phyloP scores from a whole-genome alignment of 345 rosid genomes.

The Corchorus olitorius region DNA sequence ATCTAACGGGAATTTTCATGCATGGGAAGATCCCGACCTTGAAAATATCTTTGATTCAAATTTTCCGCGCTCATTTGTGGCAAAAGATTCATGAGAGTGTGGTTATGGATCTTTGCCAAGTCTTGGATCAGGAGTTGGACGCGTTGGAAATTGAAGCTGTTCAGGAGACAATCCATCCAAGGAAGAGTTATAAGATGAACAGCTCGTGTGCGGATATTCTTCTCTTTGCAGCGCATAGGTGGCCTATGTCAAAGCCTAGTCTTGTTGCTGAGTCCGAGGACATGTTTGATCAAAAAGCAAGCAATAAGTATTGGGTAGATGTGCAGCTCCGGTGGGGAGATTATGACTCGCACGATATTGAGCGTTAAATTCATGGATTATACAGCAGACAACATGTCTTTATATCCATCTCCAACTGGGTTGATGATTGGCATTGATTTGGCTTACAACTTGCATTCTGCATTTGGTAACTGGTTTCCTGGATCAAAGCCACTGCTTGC shows the following conservation, averaged over 20 bases:
- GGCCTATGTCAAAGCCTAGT: constrained; percentile 99
- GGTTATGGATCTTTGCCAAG: constrained; percentile 99
- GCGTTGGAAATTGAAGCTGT: constrained; percentile 99
- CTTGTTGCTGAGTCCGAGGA: constrained; percentile 99
- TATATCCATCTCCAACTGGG: constrained; percentile 99
- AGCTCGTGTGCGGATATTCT: constrained; percentile 99
- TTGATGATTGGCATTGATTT: constrained; percentile 99
- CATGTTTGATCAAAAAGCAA: constrained; percentile 97
- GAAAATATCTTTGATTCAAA: constrained; percentile 96
- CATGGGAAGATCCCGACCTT: constrained; percentile 99
- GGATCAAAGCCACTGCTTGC: constrained; percentile 97
- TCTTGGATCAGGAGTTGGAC: constrained; percentile 96
- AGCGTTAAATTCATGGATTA: constrained; percentile 99
- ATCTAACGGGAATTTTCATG: constrained; percentile 99
- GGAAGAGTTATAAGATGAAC: constrained; percentile 99
- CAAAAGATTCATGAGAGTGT: constrained; percentile 99
- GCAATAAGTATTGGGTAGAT: constrained; percentile 98
- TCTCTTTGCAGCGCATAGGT: constrained; percentile 98
- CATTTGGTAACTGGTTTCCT: constrained; percentile 99
- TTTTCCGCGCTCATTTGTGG: constrained; percentile 99
- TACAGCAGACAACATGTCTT: constrained; percentile 99
- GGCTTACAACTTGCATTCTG: constrained; percentile 97
- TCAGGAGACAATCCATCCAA: constrained; percentile 98
- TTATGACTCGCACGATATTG: constrained; percentile 98
- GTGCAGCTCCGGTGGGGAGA: constrained; percentile 99